Conservation (phyloP, 805 yeast genomes). For the Jamesozyma jinghongensis region DNA sequence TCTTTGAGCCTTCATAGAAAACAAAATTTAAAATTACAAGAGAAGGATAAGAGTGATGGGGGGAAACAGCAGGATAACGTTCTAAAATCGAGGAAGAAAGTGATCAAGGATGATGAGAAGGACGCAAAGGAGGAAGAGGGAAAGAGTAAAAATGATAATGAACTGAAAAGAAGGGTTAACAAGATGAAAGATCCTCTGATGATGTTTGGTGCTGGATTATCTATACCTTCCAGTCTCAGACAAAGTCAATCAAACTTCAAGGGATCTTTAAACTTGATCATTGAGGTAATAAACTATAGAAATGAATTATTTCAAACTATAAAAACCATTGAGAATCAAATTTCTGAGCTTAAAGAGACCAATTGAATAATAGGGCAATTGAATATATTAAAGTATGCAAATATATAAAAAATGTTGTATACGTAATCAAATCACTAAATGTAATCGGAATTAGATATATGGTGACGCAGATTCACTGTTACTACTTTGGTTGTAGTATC, state of each 20-base stretch:
- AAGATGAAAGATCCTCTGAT: conserved; percentile 17
- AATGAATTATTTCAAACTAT: no score
- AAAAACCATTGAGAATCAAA: no score
- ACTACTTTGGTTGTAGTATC: conserved; percentile 23
- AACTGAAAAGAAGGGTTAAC: conserved; percentile 1
- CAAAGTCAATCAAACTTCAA: conserved; percentile 22
- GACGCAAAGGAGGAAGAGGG: conserved; percentile 1
- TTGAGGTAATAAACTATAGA: conserved; percentile 14
- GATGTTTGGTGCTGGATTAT: conserved; percentile 27
- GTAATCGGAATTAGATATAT: not conserved
- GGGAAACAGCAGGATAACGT: no score
- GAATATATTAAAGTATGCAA: not conserved
- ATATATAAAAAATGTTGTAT: not conserved
- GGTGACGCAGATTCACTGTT: conserved; percentile 13
- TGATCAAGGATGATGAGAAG: conserved; percentile 2
- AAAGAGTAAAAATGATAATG: conserved; percentile 2
- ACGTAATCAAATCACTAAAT: not conserved
- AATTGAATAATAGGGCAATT: no score
- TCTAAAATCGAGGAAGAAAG: not conserved
- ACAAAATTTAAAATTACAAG: not conserved
- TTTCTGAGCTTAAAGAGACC: no score
- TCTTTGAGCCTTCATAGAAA: no score
- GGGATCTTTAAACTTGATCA: conserved; percentile 15
- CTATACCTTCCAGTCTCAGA: conserved; percentile 21
- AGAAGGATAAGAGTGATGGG: not conserved